Evolutionary conservation across 192 early-diverging fungal genomes (phyloP).

Genomic region (Linnemannia hyalina): DNA sequence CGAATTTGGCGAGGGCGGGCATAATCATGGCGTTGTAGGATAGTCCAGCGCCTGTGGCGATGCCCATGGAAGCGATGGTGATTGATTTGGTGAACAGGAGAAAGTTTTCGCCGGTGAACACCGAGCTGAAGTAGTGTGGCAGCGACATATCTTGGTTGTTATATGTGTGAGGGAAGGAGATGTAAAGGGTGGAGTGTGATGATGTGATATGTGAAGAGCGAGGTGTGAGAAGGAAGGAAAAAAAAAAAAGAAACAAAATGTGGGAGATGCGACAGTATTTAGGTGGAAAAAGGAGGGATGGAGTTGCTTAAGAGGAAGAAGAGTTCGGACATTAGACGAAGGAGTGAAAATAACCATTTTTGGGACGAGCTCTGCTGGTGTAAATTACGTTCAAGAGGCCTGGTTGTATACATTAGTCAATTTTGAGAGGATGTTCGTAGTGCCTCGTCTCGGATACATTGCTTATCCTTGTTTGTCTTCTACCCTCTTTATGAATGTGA

Average conservation of each 20-base stretch:
- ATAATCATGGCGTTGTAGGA: conserved; percentile 30
- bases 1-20: conserved; percentile 14
- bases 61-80: conserved; percentile 29
- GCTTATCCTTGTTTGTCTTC: too few species aligned
- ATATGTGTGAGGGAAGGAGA: neutral
- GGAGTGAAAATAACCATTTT: neutral
- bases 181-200: neutral
- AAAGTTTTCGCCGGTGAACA: conserved; percentile 24
- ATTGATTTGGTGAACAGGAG: conserved; percentile 17
- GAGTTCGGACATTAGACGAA: neutral
- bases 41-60: conserved; percentile 11
- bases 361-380: too few species aligned
- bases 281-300: neutral
- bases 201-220: neutral
- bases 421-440: too few species aligned
- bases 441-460: too few species aligned
- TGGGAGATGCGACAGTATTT: neutral
- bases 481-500: neutral
- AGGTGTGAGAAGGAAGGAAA: neutral
- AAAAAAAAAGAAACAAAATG: neutral
- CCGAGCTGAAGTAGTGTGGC: neutral
- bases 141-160: neutral
- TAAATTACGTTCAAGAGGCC: too few species aligned
- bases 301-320: neutral
- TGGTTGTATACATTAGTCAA: too few species aligned